Percentiles rank a stretch among this genome's conserved stretches.
Conservation (phyloP, 345 rosid species). For the Citrus medica region DNA sequence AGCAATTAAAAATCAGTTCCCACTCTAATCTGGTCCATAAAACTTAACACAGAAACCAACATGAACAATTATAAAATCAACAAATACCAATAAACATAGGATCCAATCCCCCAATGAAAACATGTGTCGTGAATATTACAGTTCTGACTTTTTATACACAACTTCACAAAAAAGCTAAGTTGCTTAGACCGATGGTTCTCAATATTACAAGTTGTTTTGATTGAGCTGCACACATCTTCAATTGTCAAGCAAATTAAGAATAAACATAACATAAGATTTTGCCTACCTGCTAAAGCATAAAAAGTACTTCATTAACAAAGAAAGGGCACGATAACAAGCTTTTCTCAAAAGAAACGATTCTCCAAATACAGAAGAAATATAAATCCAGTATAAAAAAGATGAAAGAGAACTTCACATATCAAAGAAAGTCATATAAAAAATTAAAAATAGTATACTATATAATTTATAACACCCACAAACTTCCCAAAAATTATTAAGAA, state of each 20-base stretch:
- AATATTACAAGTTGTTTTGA: not conserved
- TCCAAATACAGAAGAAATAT: not conserved
- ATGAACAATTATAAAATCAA: not conserved
- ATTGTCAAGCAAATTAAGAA: not conserved
- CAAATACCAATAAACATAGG: too few species aligned
- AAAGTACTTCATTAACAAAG: not conserved
- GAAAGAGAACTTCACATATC: not conserved
- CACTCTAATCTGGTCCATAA: not conserved
- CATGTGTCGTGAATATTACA: too few species aligned
- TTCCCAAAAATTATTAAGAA: not conserved
- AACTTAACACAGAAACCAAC: not conserved
- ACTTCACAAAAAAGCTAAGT: not conserved
- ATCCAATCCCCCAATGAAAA: not conserved
- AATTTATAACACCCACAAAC: not conserved
- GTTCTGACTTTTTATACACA: not conserved
- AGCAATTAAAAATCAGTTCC: constrained; percentile 2
- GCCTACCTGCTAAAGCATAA: not conserved
- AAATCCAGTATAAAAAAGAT: not conserved
- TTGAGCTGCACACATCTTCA: not conserved
- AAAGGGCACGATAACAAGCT: not conserved
- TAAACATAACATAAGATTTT: not conserved
- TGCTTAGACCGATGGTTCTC: not conserved
- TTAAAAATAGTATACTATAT: not conserved
- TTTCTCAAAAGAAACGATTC: not conserved
- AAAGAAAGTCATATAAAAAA: not conserved